phyloP scores from a whole-genome alignment of 116 monocot species.

The Papilionanthe hybrid region DNA sequence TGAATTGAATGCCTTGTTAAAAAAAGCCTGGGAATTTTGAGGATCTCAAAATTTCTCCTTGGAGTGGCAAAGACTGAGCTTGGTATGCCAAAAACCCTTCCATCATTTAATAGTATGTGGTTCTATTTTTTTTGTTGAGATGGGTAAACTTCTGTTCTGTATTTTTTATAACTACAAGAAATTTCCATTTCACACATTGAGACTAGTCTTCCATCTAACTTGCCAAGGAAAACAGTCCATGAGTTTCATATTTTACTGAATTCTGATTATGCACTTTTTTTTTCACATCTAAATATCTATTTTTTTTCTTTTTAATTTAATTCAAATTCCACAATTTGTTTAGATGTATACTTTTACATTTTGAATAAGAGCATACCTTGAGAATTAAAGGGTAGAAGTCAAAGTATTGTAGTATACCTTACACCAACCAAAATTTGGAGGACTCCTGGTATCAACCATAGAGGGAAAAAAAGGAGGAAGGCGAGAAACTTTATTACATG shows the following conservation, averaged over 20 bases:
- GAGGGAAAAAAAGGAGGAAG: background rate
- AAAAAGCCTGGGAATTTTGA: constrained; percentile 39
- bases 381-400: background rate
- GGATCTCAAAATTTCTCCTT: constrained; percentile 36
- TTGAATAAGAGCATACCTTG: background rate
- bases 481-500: background rate
- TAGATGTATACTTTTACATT: background rate
- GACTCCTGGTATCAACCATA: background rate
- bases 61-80: constrained; percentile 30
- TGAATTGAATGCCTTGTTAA: constrained; percentile 5
- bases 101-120: background rate
- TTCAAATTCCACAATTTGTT: background rate
- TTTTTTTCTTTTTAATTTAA: background rate
- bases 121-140: background rate
- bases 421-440: background rate
- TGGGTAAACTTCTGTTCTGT: background rate
- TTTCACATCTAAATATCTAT: background rate
- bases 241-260: background rate
- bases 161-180: background rate
- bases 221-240: background rate
- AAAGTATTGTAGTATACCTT: background rate
- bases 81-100: constrained; percentile 19
- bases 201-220: background rate
- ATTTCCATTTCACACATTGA: background rate
- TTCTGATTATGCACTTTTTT: background rate